Conservation (phyloP, 2,329 filamentous ascomycete species). For the Westerdykella aurantiaca region DNA sequence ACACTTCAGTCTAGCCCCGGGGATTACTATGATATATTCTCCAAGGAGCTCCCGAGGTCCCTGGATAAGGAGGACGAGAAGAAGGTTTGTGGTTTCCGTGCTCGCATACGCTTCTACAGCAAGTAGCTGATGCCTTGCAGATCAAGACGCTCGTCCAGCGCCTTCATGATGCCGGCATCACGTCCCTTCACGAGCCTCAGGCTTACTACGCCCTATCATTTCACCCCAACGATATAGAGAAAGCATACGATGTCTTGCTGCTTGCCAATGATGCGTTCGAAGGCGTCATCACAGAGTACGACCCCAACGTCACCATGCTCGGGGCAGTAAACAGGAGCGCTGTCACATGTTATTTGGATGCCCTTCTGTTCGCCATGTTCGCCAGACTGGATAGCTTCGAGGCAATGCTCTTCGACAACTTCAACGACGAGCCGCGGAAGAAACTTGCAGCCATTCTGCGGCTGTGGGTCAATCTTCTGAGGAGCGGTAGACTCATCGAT, state of each 20-base stretch:
- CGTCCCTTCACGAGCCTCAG: slow-evolving; percentile 56
- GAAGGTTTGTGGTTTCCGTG: slow-evolving; percentile 31
- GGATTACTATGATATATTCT: slow-evolving; percentile 61
- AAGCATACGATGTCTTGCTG: slow-evolving; percentile 68
- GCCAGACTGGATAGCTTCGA: slow-evolving; percentile 85
- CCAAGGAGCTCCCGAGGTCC: slow-evolving; percentile 47
- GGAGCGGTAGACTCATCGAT: slow-evolving; percentile 77
- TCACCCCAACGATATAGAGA: slow-evolving; percentile 64
- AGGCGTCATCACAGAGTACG: slow-evolving; percentile 70
- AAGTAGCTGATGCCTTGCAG: slow-evolving; percentile 21
- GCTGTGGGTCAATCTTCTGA: slow-evolving; percentile 88
- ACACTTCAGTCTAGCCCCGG: slow-evolving; percentile 24
- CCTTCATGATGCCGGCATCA: slow-evolving; percentile 50
- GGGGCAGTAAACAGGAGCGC: slow-evolving; percentile 80
- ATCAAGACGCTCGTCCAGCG: slow-evolving; percentile 50
- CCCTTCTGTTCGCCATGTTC: slow-evolving; percentile 93
- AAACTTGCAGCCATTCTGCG: slow-evolving; percentile 73
- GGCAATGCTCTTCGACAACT: slow-evolving; percentile 77
- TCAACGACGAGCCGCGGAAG: slow-evolving; percentile 64
- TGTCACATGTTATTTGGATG: slow-evolving; percentile 93
- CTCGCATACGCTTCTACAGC: too few relatives aligned
- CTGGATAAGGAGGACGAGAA: slow-evolving; percentile 56
- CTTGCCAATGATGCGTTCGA: slow-evolving; percentile 76
- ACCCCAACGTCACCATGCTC: slow-evolving; percentile 64
- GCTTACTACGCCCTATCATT: slow-evolving; percentile 58